Conservation (phyloP, 2,329 filamentous ascomycete genomes). For the Ascocoryne sarcoides region DNA sequence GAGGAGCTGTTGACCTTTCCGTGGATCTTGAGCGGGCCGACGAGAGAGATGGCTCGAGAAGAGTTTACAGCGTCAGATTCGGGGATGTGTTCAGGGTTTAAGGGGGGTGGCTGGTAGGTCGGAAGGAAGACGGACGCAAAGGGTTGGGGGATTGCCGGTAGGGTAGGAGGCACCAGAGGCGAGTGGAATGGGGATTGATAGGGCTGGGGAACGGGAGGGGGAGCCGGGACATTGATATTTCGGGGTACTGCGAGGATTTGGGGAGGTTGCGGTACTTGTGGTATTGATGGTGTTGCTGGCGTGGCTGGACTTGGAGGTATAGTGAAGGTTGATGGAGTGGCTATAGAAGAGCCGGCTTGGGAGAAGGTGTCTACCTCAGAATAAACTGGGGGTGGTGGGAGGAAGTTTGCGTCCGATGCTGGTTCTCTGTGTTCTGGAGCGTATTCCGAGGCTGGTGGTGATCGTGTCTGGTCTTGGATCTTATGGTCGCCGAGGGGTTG, state of each 20-base stretch:
- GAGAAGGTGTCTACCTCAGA: neutral
- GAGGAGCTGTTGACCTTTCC: slow-evolving; percentile 12
- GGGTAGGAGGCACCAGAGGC: neutral
- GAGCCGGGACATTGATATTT: too few relatives aligned
- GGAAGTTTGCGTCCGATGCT: neutral
- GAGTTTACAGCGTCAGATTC: slow-evolving; percentile 13
- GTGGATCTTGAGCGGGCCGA: slow-evolving; percentile 15
- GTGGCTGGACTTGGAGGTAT: too few relatives aligned
- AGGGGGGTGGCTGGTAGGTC: neutral
- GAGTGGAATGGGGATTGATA: too few relatives aligned
- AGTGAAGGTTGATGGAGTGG: too few relatives aligned
- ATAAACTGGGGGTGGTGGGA: neutral
- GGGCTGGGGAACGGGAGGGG: too few relatives aligned
- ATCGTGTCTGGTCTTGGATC: too few relatives aligned
- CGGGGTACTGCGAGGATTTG: too few relatives aligned
- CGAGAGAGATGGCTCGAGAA: slow-evolving; percentile 7
- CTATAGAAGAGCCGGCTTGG: neutral
- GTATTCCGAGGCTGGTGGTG: neutral
- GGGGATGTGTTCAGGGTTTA: slow-evolving; percentile 3
- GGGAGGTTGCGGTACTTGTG: too few relatives aligned
- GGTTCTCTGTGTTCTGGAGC: neutral
- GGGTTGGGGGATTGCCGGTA: neutral
- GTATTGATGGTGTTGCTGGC: too few relatives aligned
- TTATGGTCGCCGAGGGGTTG: too few relatives aligned
- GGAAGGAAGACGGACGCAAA: neutral